Evolutionary conservation across 2,329 filamentous ascomycete species (phyloP).

Genomic region (Fusarium azukiicola): DNA sequence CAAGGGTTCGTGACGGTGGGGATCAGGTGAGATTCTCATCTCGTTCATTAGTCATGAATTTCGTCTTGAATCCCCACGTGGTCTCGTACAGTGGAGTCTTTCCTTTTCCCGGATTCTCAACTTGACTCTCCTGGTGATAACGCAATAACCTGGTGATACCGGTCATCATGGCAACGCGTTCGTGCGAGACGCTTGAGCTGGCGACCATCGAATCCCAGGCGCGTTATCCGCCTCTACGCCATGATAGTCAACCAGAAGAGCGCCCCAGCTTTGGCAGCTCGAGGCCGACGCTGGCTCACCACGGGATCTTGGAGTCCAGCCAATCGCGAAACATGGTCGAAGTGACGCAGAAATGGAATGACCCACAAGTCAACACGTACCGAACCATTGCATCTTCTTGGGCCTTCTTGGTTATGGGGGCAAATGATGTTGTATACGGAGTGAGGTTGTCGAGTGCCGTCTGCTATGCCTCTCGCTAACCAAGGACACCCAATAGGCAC

Average conservation of each 20-base stretch:
- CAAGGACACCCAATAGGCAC: background rate
- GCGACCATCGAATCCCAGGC: background rate
- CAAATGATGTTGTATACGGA: slow-evolving; percentile 15
- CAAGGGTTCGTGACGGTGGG: background rate
- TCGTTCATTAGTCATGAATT: slow-evolving; percentile 4
- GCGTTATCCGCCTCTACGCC: background rate
- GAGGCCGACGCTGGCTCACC: background rate
- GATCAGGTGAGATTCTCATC: slow-evolving; percentile 1
- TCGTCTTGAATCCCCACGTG: background rate
- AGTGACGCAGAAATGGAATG: slow-evolving; percentile 10
- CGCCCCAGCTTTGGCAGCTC: background rate
- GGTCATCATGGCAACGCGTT: background rate
- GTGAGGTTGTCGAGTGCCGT: background rate
- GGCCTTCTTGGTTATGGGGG: slow-evolving; percentile 17
- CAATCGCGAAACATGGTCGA: background rate
- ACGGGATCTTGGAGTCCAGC: background rate
- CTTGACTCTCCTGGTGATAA: background rate
- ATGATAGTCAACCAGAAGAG: background rate
- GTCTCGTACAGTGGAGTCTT: background rate
- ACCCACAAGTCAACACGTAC: background rate
- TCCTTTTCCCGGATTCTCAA: background rate
- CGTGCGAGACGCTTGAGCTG: background rate
- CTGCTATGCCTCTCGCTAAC: background rate
- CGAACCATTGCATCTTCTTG: background rate
- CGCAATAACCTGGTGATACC: background rate